These are phyloP conservation scores for Phragmites australis DNA, from an alignment of 176 grass and related monocot genomes.

Conservation along the genomic window DNA sequence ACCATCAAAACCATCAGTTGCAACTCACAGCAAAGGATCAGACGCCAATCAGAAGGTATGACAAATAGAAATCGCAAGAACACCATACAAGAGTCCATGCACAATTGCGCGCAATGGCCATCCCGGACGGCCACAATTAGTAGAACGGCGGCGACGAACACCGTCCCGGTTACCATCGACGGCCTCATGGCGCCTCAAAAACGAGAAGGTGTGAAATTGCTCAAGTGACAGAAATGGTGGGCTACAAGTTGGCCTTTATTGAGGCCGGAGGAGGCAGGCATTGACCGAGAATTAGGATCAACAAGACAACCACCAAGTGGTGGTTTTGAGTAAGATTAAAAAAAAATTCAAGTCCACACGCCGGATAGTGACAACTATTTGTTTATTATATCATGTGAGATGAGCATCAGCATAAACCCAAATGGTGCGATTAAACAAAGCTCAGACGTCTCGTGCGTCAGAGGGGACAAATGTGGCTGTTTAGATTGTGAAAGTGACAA, in stretches of 20 bases:
- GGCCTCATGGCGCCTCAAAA: constrained; percentile 35
- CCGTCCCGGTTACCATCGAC: neutral
- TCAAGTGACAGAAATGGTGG: neutral
- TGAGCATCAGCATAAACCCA: constrained; percentile 10
- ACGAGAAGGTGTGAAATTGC: constrained; percentile 13
- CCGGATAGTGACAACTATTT: constrained; percentile 23
- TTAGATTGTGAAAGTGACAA: constrained; percentile 31
- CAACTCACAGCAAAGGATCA: neutral
- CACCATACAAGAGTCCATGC: constrained; percentile 60
- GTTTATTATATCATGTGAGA: constrained; percentile 2
- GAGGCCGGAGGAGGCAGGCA: neutral
- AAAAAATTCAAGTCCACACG: constrained; percentile 18
- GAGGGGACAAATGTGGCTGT: constrained; percentile 28
- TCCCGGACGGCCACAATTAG: constrained; percentile 40
- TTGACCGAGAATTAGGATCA: constrained; percentile 43
- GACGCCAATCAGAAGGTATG: neutral
- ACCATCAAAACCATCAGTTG: neutral
- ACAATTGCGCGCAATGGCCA: constrained; percentile 48
- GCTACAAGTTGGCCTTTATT: constrained; percentile 26
- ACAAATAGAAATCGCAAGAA: neutral
- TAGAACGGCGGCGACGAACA: constrained; percentile 29
- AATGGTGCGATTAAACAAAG: constrained; percentile 18
- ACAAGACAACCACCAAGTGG: neutral
- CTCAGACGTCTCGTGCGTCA: neutral
- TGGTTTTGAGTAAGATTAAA: neutral